phyloP scores from a whole-genome alignment of 2,329 filamentous ascomycete species.

The Ophiostoma sp. region DNA sequence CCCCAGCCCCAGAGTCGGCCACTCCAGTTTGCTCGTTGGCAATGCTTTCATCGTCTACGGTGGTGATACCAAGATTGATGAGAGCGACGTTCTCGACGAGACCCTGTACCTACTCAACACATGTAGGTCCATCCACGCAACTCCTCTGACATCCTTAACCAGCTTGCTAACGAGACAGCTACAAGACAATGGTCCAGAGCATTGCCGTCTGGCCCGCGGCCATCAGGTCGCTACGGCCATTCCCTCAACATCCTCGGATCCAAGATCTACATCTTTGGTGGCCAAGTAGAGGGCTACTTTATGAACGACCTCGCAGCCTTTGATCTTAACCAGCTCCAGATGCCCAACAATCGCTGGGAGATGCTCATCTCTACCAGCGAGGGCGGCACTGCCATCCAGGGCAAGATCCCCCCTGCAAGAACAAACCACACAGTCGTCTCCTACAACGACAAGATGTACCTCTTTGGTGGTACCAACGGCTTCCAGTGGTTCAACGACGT shows the following conservation, averaged over 20 bases:
- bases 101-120: conserved; percentile 96
- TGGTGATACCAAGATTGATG: conserved; percentile 95
- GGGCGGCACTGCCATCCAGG: conserved; percentile 52
- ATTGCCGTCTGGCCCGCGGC: conserved; percentile 76
- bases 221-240: conserved; percentile 89
- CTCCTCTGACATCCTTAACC: neutral
- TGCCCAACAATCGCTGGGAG: conserved; percentile 89
- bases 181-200: conserved; percentile 97
- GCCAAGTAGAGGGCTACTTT: conserved; percentile 94
- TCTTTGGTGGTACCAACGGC: conserved; percentile 97
- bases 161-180: conserved; percentile 48
- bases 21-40: conserved; percentile 87
- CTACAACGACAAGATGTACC: conserved; percentile 86
- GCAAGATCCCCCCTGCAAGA: conserved; percentile 73
- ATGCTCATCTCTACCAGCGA: conserved; percentile 75
- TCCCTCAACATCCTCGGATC: conserved; percentile 94
- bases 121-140: conserved; percentile 56
- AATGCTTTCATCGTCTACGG: conserved; percentile 99
- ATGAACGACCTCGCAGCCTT: conserved; percentile 97
- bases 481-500: conserved; percentile 98
- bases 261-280: conserved; percentile 95
- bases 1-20: conserved; percentile 88
- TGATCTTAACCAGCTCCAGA: conserved; percentile 90
- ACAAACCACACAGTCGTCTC: conserved; percentile 94
- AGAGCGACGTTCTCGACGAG: conserved; percentile 85